Percentiles rank a stretch among this genome's conserved stretches.
These are phyloP conservation scores for Kickxella alabastrina DNA, from an alignment of 192 early-diverging fungal genomes.

Conservation along the genomic window DNA sequence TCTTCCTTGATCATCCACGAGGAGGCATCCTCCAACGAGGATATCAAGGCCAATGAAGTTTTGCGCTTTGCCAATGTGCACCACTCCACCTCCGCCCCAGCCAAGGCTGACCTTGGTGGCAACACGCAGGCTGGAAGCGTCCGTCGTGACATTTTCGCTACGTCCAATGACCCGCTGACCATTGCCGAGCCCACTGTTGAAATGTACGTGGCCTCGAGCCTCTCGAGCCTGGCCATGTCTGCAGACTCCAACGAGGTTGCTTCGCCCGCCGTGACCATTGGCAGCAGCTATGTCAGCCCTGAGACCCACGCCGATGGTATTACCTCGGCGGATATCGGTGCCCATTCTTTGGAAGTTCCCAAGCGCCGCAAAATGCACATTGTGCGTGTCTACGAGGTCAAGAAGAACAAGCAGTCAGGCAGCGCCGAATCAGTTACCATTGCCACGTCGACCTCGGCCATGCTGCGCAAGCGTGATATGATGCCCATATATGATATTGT, in stretches of 20 bases:
- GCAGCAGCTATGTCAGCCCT: constrained; percentile 6
- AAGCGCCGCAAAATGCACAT: constrained; percentile 50
- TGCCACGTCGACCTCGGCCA: constrained; percentile 1
- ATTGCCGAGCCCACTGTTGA: constrained; percentile 12
- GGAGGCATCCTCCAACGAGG: constrained; percentile 19
- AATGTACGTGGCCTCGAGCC: constrained; percentile 5
- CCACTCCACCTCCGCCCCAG: constrained; percentile 9
- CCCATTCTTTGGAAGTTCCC: constrained; percentile 5
- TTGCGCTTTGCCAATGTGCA: constrained; percentile 20
- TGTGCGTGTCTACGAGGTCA: constrained; percentile 48
- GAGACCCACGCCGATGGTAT: constrained; percentile 10
- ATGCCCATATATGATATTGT: constrained; percentile 25
- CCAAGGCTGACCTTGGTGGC: constrained; percentile 9
- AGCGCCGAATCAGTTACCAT: constrained; percentile 3
- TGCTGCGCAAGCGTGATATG: constrained; percentile 30
- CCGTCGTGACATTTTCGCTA: constrained; percentile 20
- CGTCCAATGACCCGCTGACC: constrained; percentile 4
- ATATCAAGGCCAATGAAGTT: constrained; percentile 32
- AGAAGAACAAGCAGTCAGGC: constrained; percentile 39
- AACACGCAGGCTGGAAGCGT: constrained; percentile 19
- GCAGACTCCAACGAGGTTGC: constrained; percentile 10
- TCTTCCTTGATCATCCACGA: constrained; percentile 1
- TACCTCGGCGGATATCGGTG: background rate
- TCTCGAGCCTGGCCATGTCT: constrained; percentile 8
- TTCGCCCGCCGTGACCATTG: constrained; percentile 20